phyloP scores from a whole-genome alignment of 164 flowering plant species.

The Stephania japonica region DNA sequence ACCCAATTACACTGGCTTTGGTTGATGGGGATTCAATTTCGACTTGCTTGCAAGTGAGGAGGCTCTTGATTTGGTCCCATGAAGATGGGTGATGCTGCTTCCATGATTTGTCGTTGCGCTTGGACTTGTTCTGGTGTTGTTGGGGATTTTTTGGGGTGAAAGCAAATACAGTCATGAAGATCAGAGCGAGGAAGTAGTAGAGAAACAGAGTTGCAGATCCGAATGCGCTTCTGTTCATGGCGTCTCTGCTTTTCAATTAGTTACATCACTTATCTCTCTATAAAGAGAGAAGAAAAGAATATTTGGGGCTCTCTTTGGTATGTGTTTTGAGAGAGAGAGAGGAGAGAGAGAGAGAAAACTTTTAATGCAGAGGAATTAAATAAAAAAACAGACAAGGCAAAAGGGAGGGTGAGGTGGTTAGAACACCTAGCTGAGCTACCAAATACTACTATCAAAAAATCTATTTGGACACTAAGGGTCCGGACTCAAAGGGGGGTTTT shows the following conservation, averaged over 20 bases:
- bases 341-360: too few species aligned
- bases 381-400: too few species aligned
- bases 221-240: constrained; percentile 20
- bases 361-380: too few species aligned
- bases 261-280: not conserved
- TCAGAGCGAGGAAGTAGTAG: constrained; percentile 15
- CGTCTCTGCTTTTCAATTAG: not conserved
- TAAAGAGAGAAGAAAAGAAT: not conserved
- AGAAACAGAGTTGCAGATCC: constrained; percentile 9
- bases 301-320: not conserved
- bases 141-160: constrained; percentile 29
- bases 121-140: constrained; percentile 23
- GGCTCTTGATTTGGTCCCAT: constrained; percentile 90
- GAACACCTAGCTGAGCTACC: too few species aligned
- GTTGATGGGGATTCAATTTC: constrained; percentile 48
- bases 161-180: constrained; percentile 51
- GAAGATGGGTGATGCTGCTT: constrained; percentile 51
- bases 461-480: too few species aligned
- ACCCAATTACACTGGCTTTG: constrained; percentile 19
- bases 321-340: too few species aligned
- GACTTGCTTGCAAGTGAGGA: constrained; percentile 72
- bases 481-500: too few species aligned
- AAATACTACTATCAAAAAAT: too few species aligned
- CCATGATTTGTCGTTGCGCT: constrained; percentile 17
- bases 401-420: too few species aligned